Evolutionary conservation across 208 protist species (phyloP).

Genomic region (Naegleria gruberi): DNA sequence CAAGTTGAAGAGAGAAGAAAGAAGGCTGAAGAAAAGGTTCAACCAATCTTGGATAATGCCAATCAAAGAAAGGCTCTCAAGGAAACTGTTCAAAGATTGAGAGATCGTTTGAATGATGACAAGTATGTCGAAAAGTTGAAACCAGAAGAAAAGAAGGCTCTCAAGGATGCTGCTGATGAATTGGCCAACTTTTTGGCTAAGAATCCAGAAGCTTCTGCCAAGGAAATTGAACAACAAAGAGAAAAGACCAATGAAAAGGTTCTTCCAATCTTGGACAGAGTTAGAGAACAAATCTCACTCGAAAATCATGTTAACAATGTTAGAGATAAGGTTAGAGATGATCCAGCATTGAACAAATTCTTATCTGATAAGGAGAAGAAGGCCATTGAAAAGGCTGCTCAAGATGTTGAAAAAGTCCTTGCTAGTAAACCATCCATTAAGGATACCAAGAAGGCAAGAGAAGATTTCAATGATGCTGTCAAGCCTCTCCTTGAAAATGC

Average conservation of each 20-base stretch:
- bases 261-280: not conserved
- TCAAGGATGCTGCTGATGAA: not conserved
- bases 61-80: not conserved
- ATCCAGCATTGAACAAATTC: not conserved
- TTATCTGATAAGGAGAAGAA: not conserved
- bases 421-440: not conserved
- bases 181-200: not conserved
- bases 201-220: slow-evolving; percentile 7
- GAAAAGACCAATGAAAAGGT: not conserved
- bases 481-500: not conserved
- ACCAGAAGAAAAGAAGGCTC: slow-evolving; percentile 4
- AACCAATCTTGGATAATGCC: not conserved
- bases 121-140: not conserved
- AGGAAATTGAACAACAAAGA: not conserved
- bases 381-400: not conserved
- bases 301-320: not conserved
- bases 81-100: not conserved
- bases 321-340: not conserved
- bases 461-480: not conserved
- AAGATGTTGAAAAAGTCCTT: not conserved
- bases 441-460: not conserved
- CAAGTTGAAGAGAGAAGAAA: not conserved
- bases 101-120: not conserved
- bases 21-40: not conserved
- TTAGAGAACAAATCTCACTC: not conserved